Conservation (phyloP, 495 filamentous ascomycete genomes). For the Daldinia loculata region DNA sequence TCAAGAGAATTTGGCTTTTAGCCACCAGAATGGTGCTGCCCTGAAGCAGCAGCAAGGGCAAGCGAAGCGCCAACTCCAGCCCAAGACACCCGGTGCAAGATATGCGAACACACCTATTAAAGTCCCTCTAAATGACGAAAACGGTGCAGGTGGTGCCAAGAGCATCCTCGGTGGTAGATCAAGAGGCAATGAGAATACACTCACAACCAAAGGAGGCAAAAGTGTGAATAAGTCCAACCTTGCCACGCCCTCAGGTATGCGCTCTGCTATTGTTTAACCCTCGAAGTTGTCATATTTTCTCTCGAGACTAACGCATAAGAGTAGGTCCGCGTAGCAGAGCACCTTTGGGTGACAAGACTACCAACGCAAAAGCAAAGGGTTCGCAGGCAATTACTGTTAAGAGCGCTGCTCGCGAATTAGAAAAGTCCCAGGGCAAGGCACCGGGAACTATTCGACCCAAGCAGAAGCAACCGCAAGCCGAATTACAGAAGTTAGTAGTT, state of each 20-base stretch:
- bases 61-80: conserved; percentile 63
- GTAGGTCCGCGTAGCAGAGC: conserved; percentile 77
- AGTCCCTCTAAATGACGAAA: conserved; percentile 87
- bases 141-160: conserved; percentile 63
- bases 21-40: conserved; percentile 77
- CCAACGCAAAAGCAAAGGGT: conserved; percentile 85
- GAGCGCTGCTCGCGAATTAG: conserved; percentile 50
- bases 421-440: conserved; percentile 53
- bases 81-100: conserved; percentile 81
- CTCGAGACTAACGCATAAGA: conserved; percentile 42
- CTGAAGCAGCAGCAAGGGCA: conserved; percentile 74
- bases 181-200: conserved; percentile 68
- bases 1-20: conserved; percentile 87
- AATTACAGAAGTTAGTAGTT: conserved; percentile 57
- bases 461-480: conserved; percentile 52
- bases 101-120: conserved; percentile 87
- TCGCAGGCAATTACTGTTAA: conserved; percentile 62
- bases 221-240: conserved; percentile 64
- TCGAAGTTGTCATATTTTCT: neutral
- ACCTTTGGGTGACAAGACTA: conserved; percentile 90
- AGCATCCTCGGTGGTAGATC: conserved; percentile 64
- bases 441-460: conserved; percentile 50
- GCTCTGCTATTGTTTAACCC: neutral
- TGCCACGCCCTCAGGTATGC: conserved; percentile 83
- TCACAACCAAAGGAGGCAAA: conserved; percentile 65